Evolutionary conservation across 176 grass and related monocot species (phyloP).

Genomic region (Typha latifolia): DNA sequence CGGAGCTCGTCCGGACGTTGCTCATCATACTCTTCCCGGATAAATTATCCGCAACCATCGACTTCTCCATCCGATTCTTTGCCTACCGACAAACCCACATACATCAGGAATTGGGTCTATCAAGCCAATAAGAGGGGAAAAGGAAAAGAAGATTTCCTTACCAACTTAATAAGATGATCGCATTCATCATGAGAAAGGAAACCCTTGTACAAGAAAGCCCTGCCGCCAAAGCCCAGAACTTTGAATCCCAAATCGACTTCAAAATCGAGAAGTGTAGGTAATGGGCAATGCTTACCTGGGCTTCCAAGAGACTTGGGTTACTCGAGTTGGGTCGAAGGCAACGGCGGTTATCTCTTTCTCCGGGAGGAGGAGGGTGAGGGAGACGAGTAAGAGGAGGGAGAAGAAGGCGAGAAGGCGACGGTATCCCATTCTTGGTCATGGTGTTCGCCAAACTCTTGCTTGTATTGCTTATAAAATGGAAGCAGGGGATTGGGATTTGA

Average conservation of each 20-base stretch:
- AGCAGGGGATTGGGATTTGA: no score
- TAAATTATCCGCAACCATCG: constrained; percentile 26
- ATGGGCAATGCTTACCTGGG: constrained; percentile 25
- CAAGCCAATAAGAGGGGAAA: neutral
- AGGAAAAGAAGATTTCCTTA: constrained; percentile 2
- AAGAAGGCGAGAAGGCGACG: neutral
- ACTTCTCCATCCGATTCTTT: constrained; percentile 26
- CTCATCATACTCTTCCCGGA: constrained; percentile 25
- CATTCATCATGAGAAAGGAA: constrained; percentile 57
- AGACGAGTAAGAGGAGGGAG: constrained; percentile 9
- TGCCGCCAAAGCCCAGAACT: constrained; percentile 5
- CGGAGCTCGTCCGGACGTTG: constrained; percentile 28
- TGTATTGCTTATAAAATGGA: no score
- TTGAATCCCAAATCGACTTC: neutral
- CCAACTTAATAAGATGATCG: constrained; percentile 56
- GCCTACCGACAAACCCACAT: neutral
- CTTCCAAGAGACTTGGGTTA: constrained; percentile 44
- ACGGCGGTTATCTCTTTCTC: neutral
- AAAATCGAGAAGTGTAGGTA: neutral
- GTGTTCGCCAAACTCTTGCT: no score
- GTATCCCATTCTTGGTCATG: neutral
- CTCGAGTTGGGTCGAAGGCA: constrained; percentile 43
- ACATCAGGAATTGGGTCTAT: neutral
- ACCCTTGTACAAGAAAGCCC: constrained; percentile 51
- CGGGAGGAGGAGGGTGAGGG: neutral